A percentile compares a stretch with the other conserved stretches of the same genome.
phyloP scores from a whole-genome alignment of 1,139 yeast species.

The Lodderomyces margitis region DNA sequence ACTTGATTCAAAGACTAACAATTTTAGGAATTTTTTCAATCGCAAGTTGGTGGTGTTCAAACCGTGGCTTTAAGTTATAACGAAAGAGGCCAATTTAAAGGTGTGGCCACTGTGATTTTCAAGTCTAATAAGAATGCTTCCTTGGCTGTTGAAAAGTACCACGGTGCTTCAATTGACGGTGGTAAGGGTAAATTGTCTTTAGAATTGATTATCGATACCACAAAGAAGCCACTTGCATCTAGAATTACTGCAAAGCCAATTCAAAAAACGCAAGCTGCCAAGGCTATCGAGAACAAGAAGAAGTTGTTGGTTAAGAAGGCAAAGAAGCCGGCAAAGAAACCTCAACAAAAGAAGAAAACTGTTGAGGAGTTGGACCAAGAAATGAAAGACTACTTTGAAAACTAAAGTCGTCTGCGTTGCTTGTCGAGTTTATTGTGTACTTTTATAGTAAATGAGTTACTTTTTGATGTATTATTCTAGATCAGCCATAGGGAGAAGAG shows the following conservation, averaged over 20 bases:
- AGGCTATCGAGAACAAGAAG: slow-evolving; percentile 24
- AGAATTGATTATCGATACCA: slow-evolving; percentile 85
- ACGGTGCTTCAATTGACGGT: slow-evolving; percentile 91
- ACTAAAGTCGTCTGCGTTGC: slow-evolving; percentile 6
- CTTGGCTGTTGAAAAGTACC: slow-evolving; percentile 75
- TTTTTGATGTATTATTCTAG: no score
- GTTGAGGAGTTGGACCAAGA: slow-evolving; percentile 90
- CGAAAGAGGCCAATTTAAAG: slow-evolving; percentile 86
- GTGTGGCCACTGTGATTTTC: slow-evolving; percentile 86
- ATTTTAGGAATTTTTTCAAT: slow-evolving; percentile 77
- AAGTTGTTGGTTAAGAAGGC: slow-evolving; percentile 26
- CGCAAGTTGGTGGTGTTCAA: slow-evolving; percentile 84
- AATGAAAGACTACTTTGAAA: slow-evolving; percentile 79
- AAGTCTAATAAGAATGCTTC: slow-evolving; percentile 63
- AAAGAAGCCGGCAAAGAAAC: slow-evolving; percentile 31
- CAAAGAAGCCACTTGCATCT: slow-evolving; percentile 69
- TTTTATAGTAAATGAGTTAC: neutral
- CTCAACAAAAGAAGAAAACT: slow-evolving; percentile 59
- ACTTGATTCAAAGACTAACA: slow-evolving; percentile 19
- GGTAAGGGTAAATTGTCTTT: slow-evolving; percentile 78
- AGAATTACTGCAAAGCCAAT: slow-evolving; percentile 58
- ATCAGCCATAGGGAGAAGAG: no score
- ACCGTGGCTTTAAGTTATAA: slow-evolving; percentile 75
- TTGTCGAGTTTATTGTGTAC: neutral
- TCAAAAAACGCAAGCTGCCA: slow-evolving; percentile 24